Percentiles rank a stretch among this genome's conserved stretches.
phyloP scores from a whole-genome alignment of 2,329 filamentous ascomycete genomes.

The Pestalotiopsis sp. region DNA sequence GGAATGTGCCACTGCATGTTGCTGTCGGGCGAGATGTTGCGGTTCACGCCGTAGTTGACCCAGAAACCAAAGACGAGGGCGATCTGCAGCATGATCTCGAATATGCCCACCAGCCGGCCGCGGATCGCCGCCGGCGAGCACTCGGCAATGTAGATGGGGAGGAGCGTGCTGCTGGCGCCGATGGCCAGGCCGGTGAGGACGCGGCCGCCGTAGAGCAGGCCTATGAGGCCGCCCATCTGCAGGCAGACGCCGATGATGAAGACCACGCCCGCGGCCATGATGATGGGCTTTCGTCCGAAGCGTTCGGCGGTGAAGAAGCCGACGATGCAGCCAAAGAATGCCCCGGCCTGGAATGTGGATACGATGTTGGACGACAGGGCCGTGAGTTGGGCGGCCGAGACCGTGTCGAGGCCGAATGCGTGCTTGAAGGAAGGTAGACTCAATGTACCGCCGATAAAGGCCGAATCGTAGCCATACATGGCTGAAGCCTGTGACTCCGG shows the following conservation, averaged over 20 bases:
- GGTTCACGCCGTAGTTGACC: slow-evolving; percentile 36
- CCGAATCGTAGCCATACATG: slow-evolving; percentile 17
- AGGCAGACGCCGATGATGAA: slow-evolving; percentile 32
- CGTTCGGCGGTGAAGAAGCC: slow-evolving; percentile 43
- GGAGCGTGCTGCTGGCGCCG: slow-evolving; percentile 44
- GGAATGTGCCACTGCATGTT: slow-evolving; percentile 30
- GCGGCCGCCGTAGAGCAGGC: slow-evolving; percentile 42
- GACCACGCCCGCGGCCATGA: slow-evolving; percentile 39
- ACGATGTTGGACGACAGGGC: slow-evolving; percentile 59
- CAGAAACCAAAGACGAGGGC: slow-evolving; percentile 31
- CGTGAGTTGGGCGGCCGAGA: slow-evolving; percentile 29
- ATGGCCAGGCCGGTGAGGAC: slow-evolving; percentile 47
- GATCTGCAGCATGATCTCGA: slow-evolving; percentile 36
- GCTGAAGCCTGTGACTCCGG: neutral
- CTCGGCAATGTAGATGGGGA: slow-evolving; percentile 36
- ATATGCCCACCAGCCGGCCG: slow-evolving; percentile 48
- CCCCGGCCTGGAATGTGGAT: slow-evolving; percentile 62
- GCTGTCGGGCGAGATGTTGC: slow-evolving; percentile 22
- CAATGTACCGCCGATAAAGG: slow-evolving; percentile 59
- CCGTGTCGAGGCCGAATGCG: slow-evolving; percentile 53
- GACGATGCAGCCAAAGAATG: slow-evolving; percentile 63
- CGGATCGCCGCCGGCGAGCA: slow-evolving; percentile 44
- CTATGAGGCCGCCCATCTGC: slow-evolving; percentile 24
- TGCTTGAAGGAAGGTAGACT: slow-evolving; percentile 57
- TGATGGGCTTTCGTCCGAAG: slow-evolving; percentile 40